These are phyloP conservation scores for Scenedesmus sp. DNA, from an alignment of 163 green algal species.

Conservation along the genomic window DNA sequence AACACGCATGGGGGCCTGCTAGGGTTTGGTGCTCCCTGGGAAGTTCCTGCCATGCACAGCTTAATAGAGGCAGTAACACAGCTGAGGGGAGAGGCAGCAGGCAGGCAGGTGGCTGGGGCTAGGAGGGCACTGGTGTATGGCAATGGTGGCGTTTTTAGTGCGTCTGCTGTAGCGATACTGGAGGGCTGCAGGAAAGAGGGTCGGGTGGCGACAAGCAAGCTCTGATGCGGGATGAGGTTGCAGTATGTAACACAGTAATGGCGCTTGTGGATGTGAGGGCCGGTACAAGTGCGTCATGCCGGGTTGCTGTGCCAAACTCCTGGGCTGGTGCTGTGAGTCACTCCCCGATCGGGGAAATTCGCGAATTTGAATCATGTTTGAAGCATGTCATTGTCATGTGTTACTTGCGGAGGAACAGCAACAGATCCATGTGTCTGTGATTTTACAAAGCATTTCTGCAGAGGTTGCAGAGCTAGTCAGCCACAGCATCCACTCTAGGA, in stretches of 20 bases:
- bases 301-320: not conserved
- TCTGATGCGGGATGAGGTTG: not conserved
- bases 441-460: no score
- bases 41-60: constrained; percentile 46
- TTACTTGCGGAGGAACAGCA: no score
- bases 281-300: not conserved
- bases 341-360: no score
- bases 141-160: constrained; percentile 48
- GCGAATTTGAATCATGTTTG: not conserved
- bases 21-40: constrained; percentile 51
- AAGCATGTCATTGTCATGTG: not conserved
- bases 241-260: not conserved
- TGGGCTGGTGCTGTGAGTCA: no score
- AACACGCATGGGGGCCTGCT: constrained; percentile 54
- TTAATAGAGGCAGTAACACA: constrained; percentile 46
- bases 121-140: constrained; percentile 49
- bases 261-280: no score
- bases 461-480: not conserved
- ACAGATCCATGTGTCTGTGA: no score
- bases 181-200: not conserved
- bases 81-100: constrained; percentile 44
- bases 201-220: not conserved
- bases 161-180: constrained; percentile 45
- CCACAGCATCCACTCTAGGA: not conserved
- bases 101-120: constrained; percentile 46